These are phyloP conservation scores for Trebouxia sp. DNA, from an alignment of 139 green algal species.

Conservation along the genomic window DNA sequence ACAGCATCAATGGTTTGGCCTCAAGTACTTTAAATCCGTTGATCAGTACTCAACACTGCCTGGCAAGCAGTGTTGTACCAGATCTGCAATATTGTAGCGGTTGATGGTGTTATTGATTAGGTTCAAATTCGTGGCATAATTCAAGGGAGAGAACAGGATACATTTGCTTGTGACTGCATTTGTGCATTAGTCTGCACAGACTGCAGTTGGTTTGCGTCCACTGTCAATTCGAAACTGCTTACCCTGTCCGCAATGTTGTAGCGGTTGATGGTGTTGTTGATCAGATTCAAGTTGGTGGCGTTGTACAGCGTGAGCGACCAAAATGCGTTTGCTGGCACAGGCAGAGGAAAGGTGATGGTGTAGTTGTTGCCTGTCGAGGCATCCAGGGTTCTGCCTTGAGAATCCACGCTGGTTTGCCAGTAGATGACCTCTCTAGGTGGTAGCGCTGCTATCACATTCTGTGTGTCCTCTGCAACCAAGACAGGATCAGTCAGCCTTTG, in stretches of 20 bases:
- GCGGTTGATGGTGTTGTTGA: conserved; percentile 3
- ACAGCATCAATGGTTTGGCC: too few relatives aligned
- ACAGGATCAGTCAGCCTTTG: background rate
- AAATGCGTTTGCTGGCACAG: background rate
- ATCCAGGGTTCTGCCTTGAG: background rate
- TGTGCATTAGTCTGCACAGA: too few relatives aligned
- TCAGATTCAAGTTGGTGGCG: background rate
- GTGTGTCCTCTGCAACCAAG: background rate
- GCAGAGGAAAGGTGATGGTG: background rate
- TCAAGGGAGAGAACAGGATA: background rate
- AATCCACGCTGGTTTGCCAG: background rate
- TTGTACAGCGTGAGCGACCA: background rate
- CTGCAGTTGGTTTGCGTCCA: too few relatives aligned
- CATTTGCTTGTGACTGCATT: too few relatives aligned
- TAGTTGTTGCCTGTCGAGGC: background rate
- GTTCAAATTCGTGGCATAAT: background rate
- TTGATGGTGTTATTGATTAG: background rate
- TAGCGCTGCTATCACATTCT: background rate
- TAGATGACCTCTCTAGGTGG: background rate
- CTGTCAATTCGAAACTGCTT: too few relatives aligned
- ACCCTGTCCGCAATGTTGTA: background rate
- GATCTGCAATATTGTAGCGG: background rate
- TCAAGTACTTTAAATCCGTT: too few relatives aligned
- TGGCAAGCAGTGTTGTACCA: too few relatives aligned
- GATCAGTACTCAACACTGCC: too few relatives aligned